Base-by-base conservation (phyloP, 768 basidiomycete genomes). In the Amanita phalloides region DNA sequence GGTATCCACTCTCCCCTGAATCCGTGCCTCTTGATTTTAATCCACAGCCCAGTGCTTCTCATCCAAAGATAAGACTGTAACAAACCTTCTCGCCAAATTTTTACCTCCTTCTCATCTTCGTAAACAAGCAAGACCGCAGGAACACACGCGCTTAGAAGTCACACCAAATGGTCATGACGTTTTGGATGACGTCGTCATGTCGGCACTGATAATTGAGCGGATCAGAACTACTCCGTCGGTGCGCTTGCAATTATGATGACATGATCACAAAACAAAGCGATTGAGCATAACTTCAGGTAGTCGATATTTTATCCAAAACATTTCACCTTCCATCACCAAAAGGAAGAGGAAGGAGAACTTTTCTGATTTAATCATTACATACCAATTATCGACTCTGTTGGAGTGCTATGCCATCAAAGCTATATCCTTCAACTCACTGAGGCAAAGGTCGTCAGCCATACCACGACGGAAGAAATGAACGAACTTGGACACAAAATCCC, bases 401-500 rank as follows among this genome's bases (percentile, higher is more conserved):
- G 28, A 30, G 28, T 11, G 5, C 78, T 62, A 86, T 2, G 81
- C 79, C 81, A 90, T 82, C 14, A 92, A 71, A 11, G 85, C 82
- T 51, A 92, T 91, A 54, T 90, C 80, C 59, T 76, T 83, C 59
- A 92, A 68, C 69, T 90, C 89, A 58, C 90, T 91, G 59, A 54
- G 14, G 25, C 23, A 47, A 28, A 25, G 48, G 20, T 44, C 11
- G 51, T n/a, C 28, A 38, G 49, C 21, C 32, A 14, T 26, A 32
- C 26, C 45, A 54, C 35, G 42, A 20, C 17, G 7, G 25, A 8
- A 14, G 32, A 57, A 4, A 11, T 61, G 46, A 25, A 49, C 81
- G 61, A 59, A 89, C 87, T 81, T 84, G 61, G 84, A 82, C 21
- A 97, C 91, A 58, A 92, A 89, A 61, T 89, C 79, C 4, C 92